Evolutionary conservation across 208 protist species (phyloP).

Genomic region (Phytomonas sp.): DNA sequence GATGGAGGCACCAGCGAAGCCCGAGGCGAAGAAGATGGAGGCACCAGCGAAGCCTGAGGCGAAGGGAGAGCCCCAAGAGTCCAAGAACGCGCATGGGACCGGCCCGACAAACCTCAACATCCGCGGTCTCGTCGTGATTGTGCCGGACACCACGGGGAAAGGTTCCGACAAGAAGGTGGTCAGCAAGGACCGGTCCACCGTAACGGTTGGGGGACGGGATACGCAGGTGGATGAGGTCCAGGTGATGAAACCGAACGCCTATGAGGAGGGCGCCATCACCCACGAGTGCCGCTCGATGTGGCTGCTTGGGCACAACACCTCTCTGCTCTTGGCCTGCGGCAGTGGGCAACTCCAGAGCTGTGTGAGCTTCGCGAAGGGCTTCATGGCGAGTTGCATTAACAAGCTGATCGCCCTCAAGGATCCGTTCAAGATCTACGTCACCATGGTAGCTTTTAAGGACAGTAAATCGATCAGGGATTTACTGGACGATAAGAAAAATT

Average conservation of each 20-base stretch:
- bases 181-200: constrained; percentile 31
- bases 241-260: constrained; percentile 13
- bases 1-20: no score
- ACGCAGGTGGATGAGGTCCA: constrained; percentile 43
- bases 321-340: constrained; percentile 34
- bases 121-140: background rate
- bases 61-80: background rate
- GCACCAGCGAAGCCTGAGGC: background rate
- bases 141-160: background rate
- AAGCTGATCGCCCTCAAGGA: constrained; percentile 28
- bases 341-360: constrained; percentile 21
- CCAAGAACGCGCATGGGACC: background rate
- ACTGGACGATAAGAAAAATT: constrained; percentile 33
- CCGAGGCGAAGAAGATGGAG: background rate
- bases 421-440: constrained; percentile 50
- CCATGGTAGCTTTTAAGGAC: constrained; percentile 43
- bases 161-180: constrained; percentile 17
- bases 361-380: constrained; percentile 29
- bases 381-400: constrained; percentile 37
- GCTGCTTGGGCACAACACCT: constrained; percentile 48
- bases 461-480: constrained; percentile 43
- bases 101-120: background rate
- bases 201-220: constrained; percentile 25
- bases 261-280: constrained; percentile 13
- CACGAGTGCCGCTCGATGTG: background rate